Conservation (phyloP, 768 basidiomycete species). For the Suillus subluteus region DNA sequence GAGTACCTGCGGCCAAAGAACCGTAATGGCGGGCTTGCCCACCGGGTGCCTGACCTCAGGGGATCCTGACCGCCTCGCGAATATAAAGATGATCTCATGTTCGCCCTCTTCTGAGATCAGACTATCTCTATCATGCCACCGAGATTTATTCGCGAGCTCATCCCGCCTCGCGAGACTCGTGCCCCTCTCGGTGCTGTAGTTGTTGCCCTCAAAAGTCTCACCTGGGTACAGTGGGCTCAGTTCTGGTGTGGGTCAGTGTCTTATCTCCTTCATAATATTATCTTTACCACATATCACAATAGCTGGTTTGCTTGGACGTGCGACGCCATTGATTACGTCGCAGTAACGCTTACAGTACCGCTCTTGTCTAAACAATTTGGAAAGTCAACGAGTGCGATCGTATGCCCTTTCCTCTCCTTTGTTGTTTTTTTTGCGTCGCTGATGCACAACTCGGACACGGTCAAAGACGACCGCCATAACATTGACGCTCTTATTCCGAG, state of each 20-base stretch:
- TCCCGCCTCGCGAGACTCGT: constrained; percentile 51
- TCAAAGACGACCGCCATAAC: constrained; percentile 80
- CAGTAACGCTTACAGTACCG: constrained; percentile 57
- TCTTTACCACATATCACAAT: not conserved
- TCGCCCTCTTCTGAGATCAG: not conserved
- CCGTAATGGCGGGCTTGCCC: not conserved
- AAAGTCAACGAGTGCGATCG: constrained; percentile 46
- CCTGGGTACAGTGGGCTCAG: constrained; percentile 58
- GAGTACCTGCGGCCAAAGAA: not conserved
- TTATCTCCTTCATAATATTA: not conserved
- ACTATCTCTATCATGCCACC: constrained; percentile 43
- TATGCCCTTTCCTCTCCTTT: constrained; percentile 24
- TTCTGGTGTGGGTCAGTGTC: constrained; percentile 59
- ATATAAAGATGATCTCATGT: not conserved
- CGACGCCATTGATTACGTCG: constrained; percentile 88
- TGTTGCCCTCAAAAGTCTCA: constrained; percentile 47
- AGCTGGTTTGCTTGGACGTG: constrained; percentile 88
- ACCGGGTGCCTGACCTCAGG: not conserved
- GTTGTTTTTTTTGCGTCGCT: constrained; percentile 1
- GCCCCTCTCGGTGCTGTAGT: constrained; percentile 44
- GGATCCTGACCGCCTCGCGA: not conserved
- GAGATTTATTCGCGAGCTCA: constrained; percentile 51
- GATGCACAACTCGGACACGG: not conserved
- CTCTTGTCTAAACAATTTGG: constrained; percentile 53
- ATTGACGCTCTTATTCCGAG: constrained; percentile 87